phyloP scores from a whole-genome alignment of 495 filamentous ascomycete genomes.

The Penicillium coprophilum region DNA sequence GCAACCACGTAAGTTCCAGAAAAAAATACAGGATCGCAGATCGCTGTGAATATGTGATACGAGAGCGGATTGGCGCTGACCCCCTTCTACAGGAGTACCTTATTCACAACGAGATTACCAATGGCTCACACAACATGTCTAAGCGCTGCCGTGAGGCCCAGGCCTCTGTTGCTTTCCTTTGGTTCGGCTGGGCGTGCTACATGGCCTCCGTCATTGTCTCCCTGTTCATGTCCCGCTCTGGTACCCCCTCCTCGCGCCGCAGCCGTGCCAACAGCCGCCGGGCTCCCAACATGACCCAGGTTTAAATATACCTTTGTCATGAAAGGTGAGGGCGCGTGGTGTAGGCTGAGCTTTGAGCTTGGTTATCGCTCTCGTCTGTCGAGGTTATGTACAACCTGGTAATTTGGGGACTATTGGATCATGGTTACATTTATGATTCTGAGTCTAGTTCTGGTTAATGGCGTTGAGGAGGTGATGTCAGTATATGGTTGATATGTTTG shows the following conservation, averaged over 20 bases:
- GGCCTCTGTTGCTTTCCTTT: constrained; percentile 67
- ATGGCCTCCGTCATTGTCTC: constrained; percentile 54
- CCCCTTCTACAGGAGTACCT: constrained; percentile 41
- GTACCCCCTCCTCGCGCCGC: constrained; percentile 43
- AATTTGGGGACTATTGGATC: constrained; percentile 1
- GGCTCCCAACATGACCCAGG: constrained; percentile 61
- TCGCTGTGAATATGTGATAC: not conserved
- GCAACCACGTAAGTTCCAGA: constrained; percentile 59
- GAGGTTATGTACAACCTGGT: constrained; percentile 1
- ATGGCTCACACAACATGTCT: constrained; percentile 50
- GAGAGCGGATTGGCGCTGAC: not conserved
- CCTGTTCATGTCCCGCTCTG: constrained; percentile 39
- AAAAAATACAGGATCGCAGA: not conserved
- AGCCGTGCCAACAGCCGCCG: constrained; percentile 42
- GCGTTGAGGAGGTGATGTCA: not conserved
- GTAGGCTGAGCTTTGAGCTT: not conserved
- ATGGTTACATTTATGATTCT: not conserved
- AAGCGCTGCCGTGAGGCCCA: constrained; percentile 70
- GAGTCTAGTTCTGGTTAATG: not conserved
- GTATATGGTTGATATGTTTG: not conserved
- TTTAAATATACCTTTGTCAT: constrained; percentile 41
- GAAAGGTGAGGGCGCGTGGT: not conserved
- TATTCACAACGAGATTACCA: constrained; percentile 56
- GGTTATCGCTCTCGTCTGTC: not conserved
- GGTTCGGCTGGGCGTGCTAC: constrained; percentile 67